Evolutionary conservation across 345 rosid genomes (phyloP), one percentile per base, ranked within the genome.

Genomic region (Moringa oleifera): DNA sequence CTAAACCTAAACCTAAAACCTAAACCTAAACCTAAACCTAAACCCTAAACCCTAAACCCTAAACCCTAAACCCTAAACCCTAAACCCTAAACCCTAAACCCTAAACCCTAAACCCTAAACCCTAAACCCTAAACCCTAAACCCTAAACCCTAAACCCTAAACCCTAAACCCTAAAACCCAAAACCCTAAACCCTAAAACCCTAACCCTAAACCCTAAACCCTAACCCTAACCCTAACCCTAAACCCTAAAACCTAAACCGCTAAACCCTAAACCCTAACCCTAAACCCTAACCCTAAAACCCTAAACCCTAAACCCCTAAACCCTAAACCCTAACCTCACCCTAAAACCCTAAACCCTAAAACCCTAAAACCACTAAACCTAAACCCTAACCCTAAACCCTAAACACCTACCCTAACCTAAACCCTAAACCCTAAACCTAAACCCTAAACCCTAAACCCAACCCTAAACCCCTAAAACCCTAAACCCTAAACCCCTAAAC

Each of bases 161-260:
- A 59, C 55, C 71, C 65, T 41, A 51, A 59, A 59, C 58, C 64
- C 65, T 20, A 24, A 56, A 52, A 52, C 18, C 71, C 71, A n/a
- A 21, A 67, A 67, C 36, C 74, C 68, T 57, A 63, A 63, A 70
- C 73, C 73, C 73, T 63, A 58, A 70, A 70, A 64, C 68, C 72
- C 49, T 57, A 63, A 70, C 68, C 64, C 68, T 63, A 63, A 57
- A 70, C 68, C 73, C 73, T 57, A 57, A 63, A 70, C 53, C 73
- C 68, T 52, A 62, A n/a, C n/a, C n/a, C n/a, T n/a, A n/a, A n/a
- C n/a, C n/a, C n/a, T n/a, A n/a, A n/a, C n/a, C n/a, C n/a, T n/a
- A 62, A 62, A 56, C 66, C 58, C 52, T n/a, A n/a, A n/a, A n/a
- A n/a, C n/a, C n/a, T n/a, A n/a, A n/a, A n/a, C n/a, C n/a, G n/a